Evolutionary conservation across 164 flowering plant species (phyloP).

Genomic region (Malania oleifera): DNA sequence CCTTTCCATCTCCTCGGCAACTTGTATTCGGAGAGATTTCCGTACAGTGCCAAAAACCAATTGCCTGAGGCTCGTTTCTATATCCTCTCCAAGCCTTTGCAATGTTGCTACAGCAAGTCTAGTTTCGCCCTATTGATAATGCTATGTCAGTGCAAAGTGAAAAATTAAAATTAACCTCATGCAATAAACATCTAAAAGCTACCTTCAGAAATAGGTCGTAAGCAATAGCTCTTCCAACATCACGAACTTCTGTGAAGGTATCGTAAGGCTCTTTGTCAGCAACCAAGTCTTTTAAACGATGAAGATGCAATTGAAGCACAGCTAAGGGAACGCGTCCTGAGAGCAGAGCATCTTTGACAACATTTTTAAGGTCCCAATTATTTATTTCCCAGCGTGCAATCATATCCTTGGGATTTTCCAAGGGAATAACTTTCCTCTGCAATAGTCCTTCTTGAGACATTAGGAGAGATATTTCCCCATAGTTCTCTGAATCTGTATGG

Average conservation of each 20-base stretch:
- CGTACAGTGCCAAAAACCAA: slow-evolving; percentile 80
- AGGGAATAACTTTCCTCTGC: slow-evolving; percentile 32
- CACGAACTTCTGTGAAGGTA: slow-evolving; percentile 79
- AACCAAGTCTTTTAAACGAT: slow-evolving; percentile 41
- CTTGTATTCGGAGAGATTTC: slow-evolving; percentile 69
- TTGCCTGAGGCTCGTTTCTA: slow-evolving; percentile 67
- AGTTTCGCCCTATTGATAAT: slow-evolving; percentile 72
- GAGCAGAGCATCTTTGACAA: slow-evolving; percentile 83
- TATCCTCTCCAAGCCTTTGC: slow-evolving; percentile 96
- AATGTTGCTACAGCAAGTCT: slow-evolving; percentile 76
- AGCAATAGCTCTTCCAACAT: slow-evolving; percentile 89
- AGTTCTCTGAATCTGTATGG: slow-evolving; percentile 22
- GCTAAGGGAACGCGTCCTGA: slow-evolving; percentile 97
- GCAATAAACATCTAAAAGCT: slow-evolving; percentile 15
- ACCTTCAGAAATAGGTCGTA: slow-evolving; percentile 95
- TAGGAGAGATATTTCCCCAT: slow-evolving; percentile 27
- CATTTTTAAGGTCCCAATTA: slow-evolving; percentile 70
- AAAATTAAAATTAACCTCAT: not conserved
- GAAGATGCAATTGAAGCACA: slow-evolving; percentile 92
- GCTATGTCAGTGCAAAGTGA: slow-evolving; percentile 16
- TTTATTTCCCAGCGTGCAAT: slow-evolving; percentile 80
- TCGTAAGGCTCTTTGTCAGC: slow-evolving; percentile 59
- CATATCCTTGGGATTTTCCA: slow-evolving; percentile 90
- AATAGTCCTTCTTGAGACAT: slow-evolving; percentile 29
- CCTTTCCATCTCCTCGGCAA: slow-evolving; percentile 68